Conservation (phyloP, 129 eudicot species). For the Rutidosis leptorrhynchoides region DNA sequence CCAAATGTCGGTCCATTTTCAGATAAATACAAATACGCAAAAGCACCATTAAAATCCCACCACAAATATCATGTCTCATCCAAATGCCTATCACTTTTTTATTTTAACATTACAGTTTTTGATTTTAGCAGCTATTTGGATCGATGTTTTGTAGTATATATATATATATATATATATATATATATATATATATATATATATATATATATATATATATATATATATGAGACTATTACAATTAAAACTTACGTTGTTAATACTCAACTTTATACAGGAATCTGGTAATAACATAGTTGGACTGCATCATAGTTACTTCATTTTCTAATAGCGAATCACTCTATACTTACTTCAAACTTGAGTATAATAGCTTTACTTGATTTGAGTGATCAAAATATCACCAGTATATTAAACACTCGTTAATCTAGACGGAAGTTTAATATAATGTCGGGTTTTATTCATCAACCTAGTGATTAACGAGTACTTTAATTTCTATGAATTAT, state of each 20-base stretch:
- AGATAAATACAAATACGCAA: slow-evolving; percentile 12
- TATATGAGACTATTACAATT: not conserved
- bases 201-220: no score
- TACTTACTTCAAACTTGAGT: not conserved
- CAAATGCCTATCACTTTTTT: not conserved
- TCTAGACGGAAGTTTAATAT: not conserved
- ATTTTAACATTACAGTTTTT: not conserved
- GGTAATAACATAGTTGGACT: not conserved
- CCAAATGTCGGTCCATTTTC: slow-evolving; percentile 16
- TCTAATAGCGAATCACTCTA: not conserved
- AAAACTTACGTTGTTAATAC: not conserved
- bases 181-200: no score
- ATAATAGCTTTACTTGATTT: not conserved
- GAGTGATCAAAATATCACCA: not conserved
- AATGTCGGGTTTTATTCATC: not conserved
- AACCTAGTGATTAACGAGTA: no score
- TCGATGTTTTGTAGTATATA: not conserved
- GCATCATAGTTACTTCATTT: not conserved
- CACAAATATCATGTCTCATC: slow-evolving; percentile 19
- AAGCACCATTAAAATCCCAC: not conserved
- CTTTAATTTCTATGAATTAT: no score
- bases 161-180: no score
- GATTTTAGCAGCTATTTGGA: not conserved
- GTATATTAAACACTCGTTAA: not conserved
- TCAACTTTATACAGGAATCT: no score